Conservation (phyloP, 2,329 filamentous ascomycete genomes). For the Paecilomyces formosus region DNA sequence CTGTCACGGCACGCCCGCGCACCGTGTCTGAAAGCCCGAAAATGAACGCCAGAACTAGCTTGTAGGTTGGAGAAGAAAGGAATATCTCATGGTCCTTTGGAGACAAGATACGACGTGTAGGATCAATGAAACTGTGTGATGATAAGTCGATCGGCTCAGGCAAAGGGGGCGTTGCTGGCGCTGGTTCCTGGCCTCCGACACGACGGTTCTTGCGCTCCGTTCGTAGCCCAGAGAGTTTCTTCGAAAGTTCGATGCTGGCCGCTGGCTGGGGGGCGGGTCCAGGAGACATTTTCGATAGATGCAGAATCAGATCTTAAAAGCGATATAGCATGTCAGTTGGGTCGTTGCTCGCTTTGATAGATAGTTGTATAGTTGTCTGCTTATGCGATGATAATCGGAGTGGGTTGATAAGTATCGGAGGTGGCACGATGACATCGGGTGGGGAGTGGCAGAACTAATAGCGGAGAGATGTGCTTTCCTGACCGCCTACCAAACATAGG, state of each 20-base stretch:
- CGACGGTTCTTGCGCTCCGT: slow-evolving; percentile 25
- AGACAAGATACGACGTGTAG: slow-evolving; percentile 74
- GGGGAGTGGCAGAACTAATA: not conserved
- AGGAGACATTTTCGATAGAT: not conserved
- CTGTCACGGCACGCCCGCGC: slow-evolving; percentile 35
- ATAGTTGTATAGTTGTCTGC: not conserved
- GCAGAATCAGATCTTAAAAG: not conserved
- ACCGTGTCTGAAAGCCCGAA: slow-evolving; percentile 82
- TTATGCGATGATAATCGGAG: not conserved
- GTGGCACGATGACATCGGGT: slow-evolving; percentile 1
- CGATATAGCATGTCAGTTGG: not conserved
- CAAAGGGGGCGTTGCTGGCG: slow-evolving; percentile 68
- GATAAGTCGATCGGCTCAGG: slow-evolving; percentile 59
- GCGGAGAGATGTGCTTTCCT: not conserved
- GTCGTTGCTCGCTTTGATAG: not conserved
- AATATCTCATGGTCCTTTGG: slow-evolving; percentile 74
- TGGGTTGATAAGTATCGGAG: not conserved
- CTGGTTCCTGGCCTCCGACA: slow-evolving; percentile 40
- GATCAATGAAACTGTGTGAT: slow-evolving; percentile 55
- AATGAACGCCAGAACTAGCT: slow-evolving; percentile 73
- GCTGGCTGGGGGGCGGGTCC: slow-evolving; percentile 9
- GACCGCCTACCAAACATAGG: slow-evolving; percentile 7
- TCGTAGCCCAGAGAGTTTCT: slow-evolving; percentile 31
- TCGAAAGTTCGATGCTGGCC: slow-evolving; percentile 29
- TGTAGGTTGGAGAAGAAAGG: slow-evolving; percentile 65